phyloP scores from a whole-genome alignment of 176 grass and related monocot species.

The Rhynchospora breviuscula region DNA sequence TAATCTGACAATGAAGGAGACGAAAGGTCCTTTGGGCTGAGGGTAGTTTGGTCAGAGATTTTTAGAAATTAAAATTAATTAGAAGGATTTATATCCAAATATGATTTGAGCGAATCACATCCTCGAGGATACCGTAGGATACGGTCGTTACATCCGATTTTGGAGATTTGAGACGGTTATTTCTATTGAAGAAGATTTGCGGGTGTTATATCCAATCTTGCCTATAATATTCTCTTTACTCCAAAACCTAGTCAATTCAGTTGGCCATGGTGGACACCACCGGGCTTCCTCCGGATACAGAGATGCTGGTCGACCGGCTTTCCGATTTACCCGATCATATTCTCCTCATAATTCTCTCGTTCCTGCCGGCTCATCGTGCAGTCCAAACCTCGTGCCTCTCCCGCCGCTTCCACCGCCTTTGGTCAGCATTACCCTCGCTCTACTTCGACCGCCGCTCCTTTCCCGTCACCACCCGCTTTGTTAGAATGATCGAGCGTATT shows the following conservation, averaged over 20 bases:
- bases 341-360: not conserved
- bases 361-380: not conserved
- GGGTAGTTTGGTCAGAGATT: no score
- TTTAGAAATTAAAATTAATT: no score
- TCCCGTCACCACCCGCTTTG: not conserved
- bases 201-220: no score
- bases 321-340: not conserved
- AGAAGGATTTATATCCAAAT: no score
- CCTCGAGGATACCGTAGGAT: no score
- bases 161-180: no score
- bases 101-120: no score
- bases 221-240: no score
- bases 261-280: not conserved
- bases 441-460: not conserved
- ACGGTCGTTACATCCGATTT: no score
- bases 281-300: not conserved
- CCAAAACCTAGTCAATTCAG: not conserved
- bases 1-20: no score
- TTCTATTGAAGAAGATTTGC: no score
- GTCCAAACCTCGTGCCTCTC: not conserved
- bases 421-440: not conserved
- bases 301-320: not conserved
- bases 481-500: not conserved
- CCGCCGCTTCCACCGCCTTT: not conserved
- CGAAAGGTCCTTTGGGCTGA: no score